Evolutionary conservation across 1,284 basidiomycete genomes (phyloP).

Genomic region (Sparassis latifolia): DNA sequence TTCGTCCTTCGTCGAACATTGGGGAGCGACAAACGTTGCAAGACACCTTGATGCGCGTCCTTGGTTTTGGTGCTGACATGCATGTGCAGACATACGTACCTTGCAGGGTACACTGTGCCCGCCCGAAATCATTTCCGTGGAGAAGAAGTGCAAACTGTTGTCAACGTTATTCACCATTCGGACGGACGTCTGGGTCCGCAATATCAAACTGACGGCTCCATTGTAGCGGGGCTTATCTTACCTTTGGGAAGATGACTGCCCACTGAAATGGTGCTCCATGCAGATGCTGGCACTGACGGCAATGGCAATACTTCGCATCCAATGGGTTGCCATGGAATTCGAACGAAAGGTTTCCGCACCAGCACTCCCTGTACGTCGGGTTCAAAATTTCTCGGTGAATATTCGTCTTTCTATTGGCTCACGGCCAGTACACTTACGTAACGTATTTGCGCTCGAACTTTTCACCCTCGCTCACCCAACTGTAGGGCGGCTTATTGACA

Average conservation of each 20-base stretch:
- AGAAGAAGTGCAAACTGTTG: conserved; percentile 28
- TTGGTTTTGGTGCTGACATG: neutral
- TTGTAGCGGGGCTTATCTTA: neutral
- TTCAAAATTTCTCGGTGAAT: neutral
- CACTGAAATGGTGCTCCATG: conserved; percentile 31
- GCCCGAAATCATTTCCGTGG: conserved; percentile 17
- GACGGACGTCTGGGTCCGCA: conserved; percentile 22
- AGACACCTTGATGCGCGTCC: conserved; percentile 14
- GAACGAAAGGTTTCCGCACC: conserved; percentile 27
- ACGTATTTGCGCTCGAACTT: conserved; percentile 24
- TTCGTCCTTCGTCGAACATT: conserved; percentile 30
- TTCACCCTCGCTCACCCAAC: conserved; percentile 21
- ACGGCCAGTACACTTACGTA: conserved; percentile 14
- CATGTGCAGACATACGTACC: conserved; percentile 7
- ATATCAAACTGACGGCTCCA: no score
- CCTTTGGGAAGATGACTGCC: conserved; percentile 30
- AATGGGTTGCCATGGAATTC: conserved; percentile 28
- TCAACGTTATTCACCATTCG: conserved; percentile 23
- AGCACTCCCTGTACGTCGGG: conserved; percentile 20
- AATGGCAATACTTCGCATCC: conserved; percentile 30
- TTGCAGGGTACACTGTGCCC: conserved; percentile 28
- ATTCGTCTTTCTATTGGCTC: neutral
- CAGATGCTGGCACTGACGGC: conserved; percentile 25
- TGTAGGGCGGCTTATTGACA: conserved; percentile 27
- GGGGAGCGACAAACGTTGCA: conserved; percentile 28